These are phyloP conservation scores for Hippophae rhamnoides DNA, from an alignment of 306 rosid species.

Conservation along the genomic window DNA sequence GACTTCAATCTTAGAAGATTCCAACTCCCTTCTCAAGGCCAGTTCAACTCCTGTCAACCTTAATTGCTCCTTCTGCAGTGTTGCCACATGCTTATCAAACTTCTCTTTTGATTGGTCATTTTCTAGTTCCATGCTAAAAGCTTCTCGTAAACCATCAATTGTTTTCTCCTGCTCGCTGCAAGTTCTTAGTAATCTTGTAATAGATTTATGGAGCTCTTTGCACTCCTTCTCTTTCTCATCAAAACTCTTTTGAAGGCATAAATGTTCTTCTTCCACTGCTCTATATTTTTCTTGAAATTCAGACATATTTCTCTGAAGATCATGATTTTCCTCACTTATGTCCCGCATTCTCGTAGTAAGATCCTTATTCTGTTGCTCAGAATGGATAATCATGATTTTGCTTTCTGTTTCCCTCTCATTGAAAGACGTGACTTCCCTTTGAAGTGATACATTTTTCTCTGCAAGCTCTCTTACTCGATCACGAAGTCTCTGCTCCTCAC, in stretches of 20 bases:
- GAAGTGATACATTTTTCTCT: constrained; percentile 90
- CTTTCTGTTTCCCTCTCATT: constrained; percentile 62
- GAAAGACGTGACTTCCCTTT: constrained; percentile 73
- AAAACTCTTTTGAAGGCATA: constrained; percentile 41
- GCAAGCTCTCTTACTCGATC: constrained; percentile 98
- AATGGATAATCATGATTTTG: constrained; percentile 33
- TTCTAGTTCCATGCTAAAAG: constrained; percentile 36
- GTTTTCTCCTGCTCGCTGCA: constrained; percentile 93
- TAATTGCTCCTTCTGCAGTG: constrained; percentile 70
- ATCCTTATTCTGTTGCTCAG: constrained; percentile 52
- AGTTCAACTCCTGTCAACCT: constrained; percentile 74
- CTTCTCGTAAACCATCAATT: constrained; percentile 56
- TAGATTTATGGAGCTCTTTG: constrained; percentile 65
- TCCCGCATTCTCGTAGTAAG: constrained; percentile 42
- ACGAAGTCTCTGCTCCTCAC: constrained; percentile 86
- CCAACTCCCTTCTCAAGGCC: constrained; percentile 68
- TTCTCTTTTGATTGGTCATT: constrained; percentile 42
- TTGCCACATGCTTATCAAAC: constrained; percentile 41
- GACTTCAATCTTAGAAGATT: constrained; percentile 56
- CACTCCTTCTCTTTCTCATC: constrained; percentile 81
- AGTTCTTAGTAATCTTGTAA: constrained; percentile 63
- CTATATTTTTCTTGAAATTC: constrained; percentile 56
- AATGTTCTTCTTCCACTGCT: constrained; percentile 48
- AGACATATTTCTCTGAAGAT: constrained; percentile 40
- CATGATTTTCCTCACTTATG: constrained; percentile 46